Percentiles rank a stretch among this genome's conserved stretches.
These are phyloP conservation scores for Botrytis fabae DNA, from an alignment of 2,329 filamentous ascomycete species.

Conservation along the genomic window DNA sequence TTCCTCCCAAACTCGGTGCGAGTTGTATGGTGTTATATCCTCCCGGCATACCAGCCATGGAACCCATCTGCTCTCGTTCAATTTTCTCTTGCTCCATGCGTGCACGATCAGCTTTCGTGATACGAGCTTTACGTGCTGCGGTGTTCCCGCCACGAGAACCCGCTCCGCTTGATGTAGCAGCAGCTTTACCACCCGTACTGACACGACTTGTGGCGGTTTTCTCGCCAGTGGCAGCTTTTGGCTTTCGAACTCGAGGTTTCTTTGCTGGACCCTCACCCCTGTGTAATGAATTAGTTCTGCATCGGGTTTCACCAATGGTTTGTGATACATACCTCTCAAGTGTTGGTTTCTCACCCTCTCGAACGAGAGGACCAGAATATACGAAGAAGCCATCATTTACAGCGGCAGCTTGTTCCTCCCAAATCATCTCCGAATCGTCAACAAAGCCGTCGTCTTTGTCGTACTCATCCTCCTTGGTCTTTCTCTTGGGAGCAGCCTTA, in stretches of 20 bases:
- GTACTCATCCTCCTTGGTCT: slow-evolving; percentile 79
- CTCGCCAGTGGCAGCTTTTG: slow-evolving; percentile 56
- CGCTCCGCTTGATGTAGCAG: slow-evolving; percentile 44
- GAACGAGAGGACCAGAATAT: slow-evolving; percentile 87
- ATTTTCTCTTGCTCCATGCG: slow-evolving; percentile 79
- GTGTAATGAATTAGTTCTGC: slow-evolving; percentile 42
- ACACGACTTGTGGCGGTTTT: slow-evolving; percentile 66
- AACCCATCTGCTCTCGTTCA: slow-evolving; percentile 59
- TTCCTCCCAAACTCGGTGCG: slow-evolving; percentile 36
- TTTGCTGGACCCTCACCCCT: slow-evolving; percentile 75
- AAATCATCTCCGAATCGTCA: slow-evolving; percentile 90
- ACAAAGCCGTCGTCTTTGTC: slow-evolving; percentile 82
- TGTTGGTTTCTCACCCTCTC: slow-evolving; percentile 76
- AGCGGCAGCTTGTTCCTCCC: slow-evolving; percentile 93
- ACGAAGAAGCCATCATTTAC: slow-evolving; percentile 98
- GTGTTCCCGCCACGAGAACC: slow-evolving; percentile 75
- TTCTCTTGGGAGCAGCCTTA: slow-evolving; percentile 61
- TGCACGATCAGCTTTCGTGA: slow-evolving; percentile 82
- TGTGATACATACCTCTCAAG: slow-evolving; percentile 48
- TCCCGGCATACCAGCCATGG: slow-evolving; percentile 35
- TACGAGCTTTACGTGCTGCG: slow-evolving; percentile 72
- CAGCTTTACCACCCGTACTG: slow-evolving; percentile 60
- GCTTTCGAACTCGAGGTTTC: slow-evolving; percentile 50
- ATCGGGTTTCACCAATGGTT: slow-evolving; percentile 15
- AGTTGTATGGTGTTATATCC: slow-evolving; percentile 37